Evolutionary conservation across 163 green algal genomes (phyloP).

Genomic region (Chlamydomonas reinhardtii): DNA sequence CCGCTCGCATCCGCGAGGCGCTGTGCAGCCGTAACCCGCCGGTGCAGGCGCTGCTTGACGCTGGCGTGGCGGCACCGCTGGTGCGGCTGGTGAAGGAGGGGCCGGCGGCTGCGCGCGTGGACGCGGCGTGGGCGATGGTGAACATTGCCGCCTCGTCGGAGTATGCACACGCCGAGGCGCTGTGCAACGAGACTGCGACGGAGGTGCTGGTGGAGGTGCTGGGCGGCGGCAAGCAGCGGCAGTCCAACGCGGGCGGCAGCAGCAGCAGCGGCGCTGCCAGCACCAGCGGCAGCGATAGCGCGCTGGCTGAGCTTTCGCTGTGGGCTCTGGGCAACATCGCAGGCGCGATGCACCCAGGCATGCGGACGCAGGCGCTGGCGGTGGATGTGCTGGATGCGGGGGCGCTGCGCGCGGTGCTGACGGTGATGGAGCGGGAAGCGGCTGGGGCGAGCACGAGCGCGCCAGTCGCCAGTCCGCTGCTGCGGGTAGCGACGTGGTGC

Average conservation of each 20-base stretch:
- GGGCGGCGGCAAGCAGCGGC: not conserved
- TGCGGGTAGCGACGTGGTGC: constrained; percentile 24
- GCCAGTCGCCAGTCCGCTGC: not conserved
- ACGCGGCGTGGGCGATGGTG: constrained; percentile 12
- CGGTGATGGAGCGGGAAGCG: not conserved
- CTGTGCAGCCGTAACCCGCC: not conserved
- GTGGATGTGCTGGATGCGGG: constrained; percentile 29
- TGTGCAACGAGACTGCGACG: not conserved
- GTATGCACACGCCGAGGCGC: not conserved
- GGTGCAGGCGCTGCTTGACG: constrained; percentile 2
- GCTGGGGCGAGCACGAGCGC: not conserved
- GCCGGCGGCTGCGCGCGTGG: not conserved
- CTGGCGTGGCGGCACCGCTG: not conserved
- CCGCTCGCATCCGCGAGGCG: not conserved
- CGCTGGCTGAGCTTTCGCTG: constrained; percentile 6
- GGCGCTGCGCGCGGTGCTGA: constrained; percentile 10
- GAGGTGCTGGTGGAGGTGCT: constrained; percentile 1
- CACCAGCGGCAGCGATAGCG: not conserved
- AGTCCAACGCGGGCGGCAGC: not conserved
- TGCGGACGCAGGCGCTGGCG: constrained; percentile 17
- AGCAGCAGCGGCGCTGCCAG: not conserved
- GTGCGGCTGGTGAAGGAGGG: constrained; percentile 1
- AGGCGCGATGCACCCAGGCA: not conserved
- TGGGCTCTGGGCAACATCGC: constrained; percentile 36
- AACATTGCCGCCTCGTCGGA: constrained; percentile 14